Conservation (phyloP, 805 yeast genomes). For the Hermanozyma aechmeae region DNA sequence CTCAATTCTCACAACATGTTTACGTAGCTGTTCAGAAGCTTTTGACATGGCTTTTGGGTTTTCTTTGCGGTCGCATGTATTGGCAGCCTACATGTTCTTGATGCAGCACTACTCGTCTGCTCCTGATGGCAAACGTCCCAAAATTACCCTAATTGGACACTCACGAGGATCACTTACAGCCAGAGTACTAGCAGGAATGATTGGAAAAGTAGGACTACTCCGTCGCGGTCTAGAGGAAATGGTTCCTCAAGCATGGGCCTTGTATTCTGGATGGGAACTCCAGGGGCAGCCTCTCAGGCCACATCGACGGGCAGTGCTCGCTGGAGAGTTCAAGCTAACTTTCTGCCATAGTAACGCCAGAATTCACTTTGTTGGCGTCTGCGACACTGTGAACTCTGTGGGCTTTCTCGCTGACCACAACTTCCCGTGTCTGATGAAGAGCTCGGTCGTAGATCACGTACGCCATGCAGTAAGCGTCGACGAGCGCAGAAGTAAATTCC, state of each 20-base stretch:
- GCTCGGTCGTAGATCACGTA: slow-evolving; percentile 45
- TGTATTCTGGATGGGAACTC: slow-evolving; percentile 48
- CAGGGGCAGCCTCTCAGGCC: slow-evolving; percentile 2
- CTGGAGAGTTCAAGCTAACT: slow-evolving; percentile 44
- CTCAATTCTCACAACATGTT: too few species aligned
- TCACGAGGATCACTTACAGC: slow-evolving; percentile 60
- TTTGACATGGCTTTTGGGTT: slow-evolving; percentile 45
- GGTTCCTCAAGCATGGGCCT: slow-evolving; percentile 53
- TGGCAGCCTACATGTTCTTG: slow-evolving; percentile 46
- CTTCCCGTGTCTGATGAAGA: slow-evolving; percentile 49
- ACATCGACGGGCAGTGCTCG: slow-evolving; percentile 23
- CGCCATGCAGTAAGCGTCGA: slow-evolving; percentile 63
- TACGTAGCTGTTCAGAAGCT: too few species aligned
- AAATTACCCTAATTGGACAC: slow-evolving; percentile 50
- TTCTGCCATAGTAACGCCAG: slow-evolving; percentile 38
- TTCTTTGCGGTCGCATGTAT: slow-evolving; percentile 46
- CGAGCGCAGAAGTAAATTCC: slow-evolving; percentile 57
- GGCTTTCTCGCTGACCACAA: slow-evolving; percentile 49
- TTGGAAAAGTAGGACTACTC: slow-evolving; percentile 53
- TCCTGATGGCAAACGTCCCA: too few species aligned
- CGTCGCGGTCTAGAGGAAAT: slow-evolving; percentile 46
- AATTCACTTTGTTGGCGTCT: slow-evolving; percentile 55
- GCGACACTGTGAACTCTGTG: slow-evolving; percentile 63
- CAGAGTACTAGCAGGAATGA: slow-evolving; percentile 55
- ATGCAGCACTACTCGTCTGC: slow-evolving; percentile 35